Conservation (phyloP, 1,139 yeast species). For the Nakaseomyces nivariensis region DNA sequence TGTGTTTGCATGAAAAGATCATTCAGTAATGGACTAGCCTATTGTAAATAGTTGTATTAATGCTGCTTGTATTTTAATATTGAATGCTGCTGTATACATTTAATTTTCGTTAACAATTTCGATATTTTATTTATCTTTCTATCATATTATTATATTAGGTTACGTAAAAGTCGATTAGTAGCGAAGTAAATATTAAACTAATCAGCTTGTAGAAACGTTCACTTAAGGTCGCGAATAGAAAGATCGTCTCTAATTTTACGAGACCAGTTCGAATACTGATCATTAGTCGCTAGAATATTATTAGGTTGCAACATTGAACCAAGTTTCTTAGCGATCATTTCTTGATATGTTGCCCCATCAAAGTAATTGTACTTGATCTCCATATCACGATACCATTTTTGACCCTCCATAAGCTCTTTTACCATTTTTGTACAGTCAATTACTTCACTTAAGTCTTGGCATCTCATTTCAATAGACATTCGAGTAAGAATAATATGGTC, state of each 20-base stretch:
- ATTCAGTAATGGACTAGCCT: background rate
- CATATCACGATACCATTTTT: constrained; percentile 44
- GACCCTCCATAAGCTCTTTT: constrained; percentile 42
- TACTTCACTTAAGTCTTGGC: constrained; percentile 40
- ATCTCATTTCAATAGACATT: constrained; percentile 44
- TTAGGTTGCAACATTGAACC: constrained; percentile 29
- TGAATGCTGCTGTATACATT: background rate
- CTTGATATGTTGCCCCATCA: constrained; percentile 23
- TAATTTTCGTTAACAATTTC: background rate
- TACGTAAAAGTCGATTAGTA: too few species aligned
- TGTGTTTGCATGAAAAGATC: background rate
- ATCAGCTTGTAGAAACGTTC: too few species aligned
- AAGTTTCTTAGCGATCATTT: constrained; percentile 19
- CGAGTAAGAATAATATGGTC: constrained; percentile 40
- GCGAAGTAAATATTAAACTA: too few species aligned
- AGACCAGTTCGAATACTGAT: constrained; percentile 26
- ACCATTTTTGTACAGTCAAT: constrained; percentile 44
- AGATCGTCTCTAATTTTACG: constrained; percentile 23
- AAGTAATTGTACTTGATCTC: constrained; percentile 31
- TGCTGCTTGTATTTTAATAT: background rate
- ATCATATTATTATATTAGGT: too few species aligned
- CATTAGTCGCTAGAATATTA: constrained; percentile 22
- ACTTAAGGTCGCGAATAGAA: constrained; percentile 15
- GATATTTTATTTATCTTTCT: background rate
- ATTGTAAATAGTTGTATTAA: background rate